Percentiles rank a stretch among this genome's conserved stretches.
phyloP scores from a whole-genome alignment of 2,329 filamentous ascomycete species.

The Juglanconis oblonga region DNA sequence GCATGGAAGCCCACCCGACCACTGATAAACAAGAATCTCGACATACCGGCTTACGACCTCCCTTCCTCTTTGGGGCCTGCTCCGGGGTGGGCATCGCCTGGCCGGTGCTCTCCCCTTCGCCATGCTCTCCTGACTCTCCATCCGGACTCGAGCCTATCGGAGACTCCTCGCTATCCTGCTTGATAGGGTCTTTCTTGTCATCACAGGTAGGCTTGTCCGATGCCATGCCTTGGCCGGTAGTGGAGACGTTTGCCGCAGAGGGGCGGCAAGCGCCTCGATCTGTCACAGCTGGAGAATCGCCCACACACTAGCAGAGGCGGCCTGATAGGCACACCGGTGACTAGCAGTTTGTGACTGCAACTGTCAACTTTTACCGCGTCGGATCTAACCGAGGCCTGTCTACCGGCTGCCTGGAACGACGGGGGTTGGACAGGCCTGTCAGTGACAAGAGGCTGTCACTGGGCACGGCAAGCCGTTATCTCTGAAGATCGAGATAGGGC shows the following conservation, averaged over 20 bases:
- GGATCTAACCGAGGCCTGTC: slow-evolving; percentile 14
- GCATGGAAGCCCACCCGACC: not conserved
- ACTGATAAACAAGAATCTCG: slow-evolving; percentile 2
- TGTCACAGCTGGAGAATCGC: slow-evolving; percentile 14
- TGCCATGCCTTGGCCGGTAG: slow-evolving; percentile 50
- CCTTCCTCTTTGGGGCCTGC: slow-evolving; percentile 87
- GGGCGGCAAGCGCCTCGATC: slow-evolving; percentile 38
- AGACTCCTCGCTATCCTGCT: slow-evolving; percentile 62
- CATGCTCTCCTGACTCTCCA: slow-evolving; percentile 21
- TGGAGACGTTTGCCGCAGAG: slow-evolving; percentile 36
- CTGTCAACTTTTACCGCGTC: slow-evolving; percentile 9
- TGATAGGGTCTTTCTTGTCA: slow-evolving; percentile 54
- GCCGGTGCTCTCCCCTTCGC: slow-evolving; percentile 35
- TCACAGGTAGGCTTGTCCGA: slow-evolving; percentile 60
- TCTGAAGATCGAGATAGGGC: slow-evolving; percentile 16
- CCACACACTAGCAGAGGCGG: slow-evolving; percentile 3
- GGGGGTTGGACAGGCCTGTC: slow-evolving; percentile 12
- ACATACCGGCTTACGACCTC: slow-evolving; percentile 91
- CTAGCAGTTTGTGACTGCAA: slow-evolving; percentile 6
- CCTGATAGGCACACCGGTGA: slow-evolving; percentile 2
- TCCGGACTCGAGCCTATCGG: slow-evolving; percentile 56
- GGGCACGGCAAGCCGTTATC: slow-evolving; percentile 14
- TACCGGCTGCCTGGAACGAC: slow-evolving; percentile 11
- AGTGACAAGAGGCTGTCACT: slow-evolving; percentile 2
- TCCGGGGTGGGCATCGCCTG: slow-evolving; percentile 43